A percentile compares a stretch with the other conserved stretches of the same genome.
Conservation (phyloP, 371 early-diverging fungal species). For the Paraphysoderma sedebokerense region DNA sequence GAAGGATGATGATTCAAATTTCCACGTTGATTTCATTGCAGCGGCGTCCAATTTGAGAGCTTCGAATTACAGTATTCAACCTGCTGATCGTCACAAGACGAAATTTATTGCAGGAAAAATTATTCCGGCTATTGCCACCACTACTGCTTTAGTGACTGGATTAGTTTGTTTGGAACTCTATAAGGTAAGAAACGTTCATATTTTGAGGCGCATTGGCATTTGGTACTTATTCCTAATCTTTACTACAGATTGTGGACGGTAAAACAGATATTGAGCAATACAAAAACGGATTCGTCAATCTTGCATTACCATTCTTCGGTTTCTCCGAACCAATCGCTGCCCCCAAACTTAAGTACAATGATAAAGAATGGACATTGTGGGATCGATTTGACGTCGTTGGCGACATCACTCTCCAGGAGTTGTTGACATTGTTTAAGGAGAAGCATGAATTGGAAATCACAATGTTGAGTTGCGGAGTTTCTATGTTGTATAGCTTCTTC, state of each 20-base stretch:
- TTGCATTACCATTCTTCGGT: conserved; percentile 98
- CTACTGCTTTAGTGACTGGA: conserved; percentile 98
- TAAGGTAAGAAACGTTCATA: conserved; percentile 40
- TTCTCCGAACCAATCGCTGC: conserved; percentile 97
- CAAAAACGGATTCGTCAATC: conserved; percentile 98
- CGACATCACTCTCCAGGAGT: conserved; percentile 76
- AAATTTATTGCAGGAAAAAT: conserved; percentile 99
- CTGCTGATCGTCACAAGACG: conserved; percentile 85
- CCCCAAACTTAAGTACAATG: conserved; percentile 63
- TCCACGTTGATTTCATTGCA: conserved; percentile 98
- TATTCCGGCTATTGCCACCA: conserved; percentile 99
- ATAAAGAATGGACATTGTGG: conserved; percentile 85
- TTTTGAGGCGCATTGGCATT: too few species aligned
- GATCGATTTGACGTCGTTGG: conserved; percentile 81
- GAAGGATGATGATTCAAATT: conserved; percentile 98
- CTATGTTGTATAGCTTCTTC: conserved; percentile 87
- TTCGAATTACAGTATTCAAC: conserved; percentile 85
- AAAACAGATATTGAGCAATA: conserved; percentile 78
- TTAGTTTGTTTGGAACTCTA: conserved; percentile 95
- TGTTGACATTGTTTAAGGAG: conserved; percentile 68
- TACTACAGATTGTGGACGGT: conserved; percentile 37
- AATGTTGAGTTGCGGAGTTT: conserved; percentile 86
- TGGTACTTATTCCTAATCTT: too few species aligned
- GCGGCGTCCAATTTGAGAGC: conserved; percentile 97
- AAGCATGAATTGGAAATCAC: conserved; percentile 77